phyloP scores from a whole-genome alignment of 2,329 filamentous ascomycete species.

The Tolypocladium sp. region DNA sequence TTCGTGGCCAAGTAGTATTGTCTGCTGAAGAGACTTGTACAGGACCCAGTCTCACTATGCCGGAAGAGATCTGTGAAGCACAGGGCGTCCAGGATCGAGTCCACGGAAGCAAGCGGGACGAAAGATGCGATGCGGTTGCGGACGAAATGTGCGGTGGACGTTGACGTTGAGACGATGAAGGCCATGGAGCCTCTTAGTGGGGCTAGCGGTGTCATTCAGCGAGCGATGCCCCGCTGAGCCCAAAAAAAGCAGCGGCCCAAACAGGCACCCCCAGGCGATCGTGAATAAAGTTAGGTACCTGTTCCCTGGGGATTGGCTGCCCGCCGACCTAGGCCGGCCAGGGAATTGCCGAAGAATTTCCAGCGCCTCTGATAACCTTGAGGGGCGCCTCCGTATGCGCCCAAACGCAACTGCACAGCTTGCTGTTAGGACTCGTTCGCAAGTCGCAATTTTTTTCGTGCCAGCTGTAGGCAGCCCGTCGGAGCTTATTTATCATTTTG shows the following conservation, averaged over 20 bases:
- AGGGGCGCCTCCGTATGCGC: conserved; percentile 8
- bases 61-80: background rate
- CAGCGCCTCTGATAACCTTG: conserved; percentile 9
- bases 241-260: background rate
- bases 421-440: conserved; percentile 1
- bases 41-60: background rate
- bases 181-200: background rate
- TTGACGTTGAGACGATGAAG: background rate
- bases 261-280: background rate
- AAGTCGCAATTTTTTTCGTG: conserved; percentile 1
- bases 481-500: background rate
- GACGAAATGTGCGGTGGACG: too few relatives aligned
- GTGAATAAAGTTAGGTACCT: background rate
- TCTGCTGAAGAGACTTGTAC: background rate
- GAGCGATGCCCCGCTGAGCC: background rate
- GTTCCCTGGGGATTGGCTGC: background rate
- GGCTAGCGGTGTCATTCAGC: background rate
- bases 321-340: background rate
- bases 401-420: conserved; percentile 5
- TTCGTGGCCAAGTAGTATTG: background rate
- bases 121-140: too few relatives aligned
- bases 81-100: background rate
- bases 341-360: conserved; percentile 9
- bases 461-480: background rate
- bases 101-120: background rate